phyloP scores from a whole-genome alignment of 495 filamentous ascomycete species.

The Clavariopsis aquatica region DNA sequence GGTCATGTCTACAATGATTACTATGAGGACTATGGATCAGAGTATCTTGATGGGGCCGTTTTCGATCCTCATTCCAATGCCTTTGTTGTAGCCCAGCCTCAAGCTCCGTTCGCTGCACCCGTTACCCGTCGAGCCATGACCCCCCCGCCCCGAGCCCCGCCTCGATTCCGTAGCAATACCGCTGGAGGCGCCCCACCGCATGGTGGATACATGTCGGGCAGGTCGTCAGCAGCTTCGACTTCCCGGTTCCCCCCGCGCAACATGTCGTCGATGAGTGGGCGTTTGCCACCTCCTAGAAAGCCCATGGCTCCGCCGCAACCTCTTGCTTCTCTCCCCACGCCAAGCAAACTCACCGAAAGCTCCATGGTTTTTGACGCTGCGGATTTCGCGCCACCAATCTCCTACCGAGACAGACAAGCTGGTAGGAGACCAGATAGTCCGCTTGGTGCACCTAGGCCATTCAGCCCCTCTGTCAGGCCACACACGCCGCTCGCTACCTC shows the following conservation, averaged over 20 bases:
- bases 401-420: slow-evolving; percentile 64
- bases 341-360: slow-evolving; percentile 83
- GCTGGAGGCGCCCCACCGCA: slow-evolving; percentile 49
- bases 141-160: slow-evolving; percentile 78
- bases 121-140: slow-evolving; percentile 93
- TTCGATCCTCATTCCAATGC: slow-evolving; percentile 75
- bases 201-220: slow-evolving; percentile 40
- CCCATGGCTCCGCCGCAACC: slow-evolving; percentile 72
- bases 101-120: slow-evolving; percentile 74
- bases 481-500: slow-evolving; percentile 77
- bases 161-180: slow-evolving; percentile 65
- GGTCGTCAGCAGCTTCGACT: slow-evolving; percentile 32
- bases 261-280: slow-evolving; percentile 42
- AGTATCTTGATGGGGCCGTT: slow-evolving; percentile 64
- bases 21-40: slow-evolving; percentile 68
- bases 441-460: slow-evolving; percentile 71
- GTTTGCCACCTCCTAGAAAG: slow-evolving; percentile 57
- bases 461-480: slow-evolving; percentile 65
- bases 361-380: slow-evolving; percentile 68
- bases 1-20: slow-evolving; percentile 51
- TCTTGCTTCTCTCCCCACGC: slow-evolving; percentile 77
- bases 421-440: slow-evolving; percentile 78
- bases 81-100: slow-evolving; percentile 63
- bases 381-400: slow-evolving; percentile 83
- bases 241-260: slow-evolving; percentile 45